phyloP scores from a whole-genome alignment of 225 moss, liverwort and hornwort genomes.

The Bryoerythrophyllum caledonicum region DNA sequence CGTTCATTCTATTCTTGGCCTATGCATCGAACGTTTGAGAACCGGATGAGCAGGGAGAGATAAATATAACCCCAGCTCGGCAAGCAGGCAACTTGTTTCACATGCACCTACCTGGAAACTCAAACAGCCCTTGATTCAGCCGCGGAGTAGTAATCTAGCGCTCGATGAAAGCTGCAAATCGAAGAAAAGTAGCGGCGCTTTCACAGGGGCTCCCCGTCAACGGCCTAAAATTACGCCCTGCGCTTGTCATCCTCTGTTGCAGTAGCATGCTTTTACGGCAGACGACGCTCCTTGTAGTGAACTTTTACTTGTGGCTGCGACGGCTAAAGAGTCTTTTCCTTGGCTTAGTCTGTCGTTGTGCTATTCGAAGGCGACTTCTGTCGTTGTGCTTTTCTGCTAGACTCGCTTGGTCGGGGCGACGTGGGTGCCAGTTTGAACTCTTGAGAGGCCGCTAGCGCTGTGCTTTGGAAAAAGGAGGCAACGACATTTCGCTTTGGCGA shows the following conservation, averaged over 20 bases:
- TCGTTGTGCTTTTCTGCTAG: not conserved
- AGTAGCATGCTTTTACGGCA: not conserved
- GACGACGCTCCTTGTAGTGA: not conserved
- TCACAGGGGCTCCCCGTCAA: not conserved
- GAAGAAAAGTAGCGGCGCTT: not conserved
- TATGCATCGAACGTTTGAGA: too few relatives aligned
- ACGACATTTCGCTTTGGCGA: too few relatives aligned
- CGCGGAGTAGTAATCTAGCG: too few relatives aligned
- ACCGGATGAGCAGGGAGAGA: too few relatives aligned
- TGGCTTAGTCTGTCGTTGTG: not conserved
- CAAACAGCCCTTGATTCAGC: not conserved
- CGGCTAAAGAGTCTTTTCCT: not conserved
- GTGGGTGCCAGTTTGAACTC: not conserved
- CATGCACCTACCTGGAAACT: not conserved
- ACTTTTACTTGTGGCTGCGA: not conserved
- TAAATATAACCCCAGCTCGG: not conserved
- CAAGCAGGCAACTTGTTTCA: not conserved
- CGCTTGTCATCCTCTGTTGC: not conserved
- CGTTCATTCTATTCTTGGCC: not conserved
- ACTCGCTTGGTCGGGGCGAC: not conserved
- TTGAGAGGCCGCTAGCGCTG: not conserved
- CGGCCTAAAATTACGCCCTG: not conserved
- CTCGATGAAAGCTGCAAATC: too few relatives aligned
- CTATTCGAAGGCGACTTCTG: too few relatives aligned
- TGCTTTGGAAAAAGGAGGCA: too few relatives aligned